Evolutionary conservation across 73 alveolate genomes (phyloP), one percentile per base, ranked within the genome.

Genomic region (Symbiodinium natans): DNA sequence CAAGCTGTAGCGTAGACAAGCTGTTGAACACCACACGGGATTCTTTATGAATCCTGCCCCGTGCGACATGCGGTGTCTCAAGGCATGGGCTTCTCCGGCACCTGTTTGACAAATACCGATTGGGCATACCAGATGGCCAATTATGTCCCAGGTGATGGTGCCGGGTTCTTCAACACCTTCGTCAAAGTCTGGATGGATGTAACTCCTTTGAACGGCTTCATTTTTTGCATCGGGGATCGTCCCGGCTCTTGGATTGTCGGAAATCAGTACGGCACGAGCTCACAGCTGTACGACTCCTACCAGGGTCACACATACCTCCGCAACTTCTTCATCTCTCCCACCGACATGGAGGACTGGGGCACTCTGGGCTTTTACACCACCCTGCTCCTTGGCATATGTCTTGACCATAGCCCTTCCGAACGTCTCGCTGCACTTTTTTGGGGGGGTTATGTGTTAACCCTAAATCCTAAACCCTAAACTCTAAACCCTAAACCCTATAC

Each of bases 141-240:
- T 23, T 29, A 71, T 17, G 73, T 68, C 27, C 89, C 97, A 3
- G 97, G 97, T 6, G 31, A 71, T 54, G 80, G 97, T 23, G 87
- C 87, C 48, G 46, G 41, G 59, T 90, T 38, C 77, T 90, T 90
- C 88, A 42, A 71, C 40, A 71, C 97, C 25, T 90, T 90, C 77
- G 21, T 90, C 82, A 73, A 71, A 34, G 97, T 90, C 8, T 90
- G 97, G 97, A 39, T 15, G 7, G 97, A 68, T 25, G n/a, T 34
- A 21, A 17, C 31, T 17, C 88, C 97, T 23, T 21, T 25, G 17
- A 31, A 84, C 19, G 97, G 97, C 80, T 41, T 41, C 52, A 90
- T 73, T 38, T 90, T 90, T 42, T 90, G 97, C 77, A 40, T 68
- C 89, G 97, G 97, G 13, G 97, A 90, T 33, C 97, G 97, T 1